Percentiles rank a stretch among this genome's conserved stretches.
Evolutionary conservation across 2,329 filamentous ascomycete species (phyloP).

Genomic region (Colletotrichum tofieldiae): DNA sequence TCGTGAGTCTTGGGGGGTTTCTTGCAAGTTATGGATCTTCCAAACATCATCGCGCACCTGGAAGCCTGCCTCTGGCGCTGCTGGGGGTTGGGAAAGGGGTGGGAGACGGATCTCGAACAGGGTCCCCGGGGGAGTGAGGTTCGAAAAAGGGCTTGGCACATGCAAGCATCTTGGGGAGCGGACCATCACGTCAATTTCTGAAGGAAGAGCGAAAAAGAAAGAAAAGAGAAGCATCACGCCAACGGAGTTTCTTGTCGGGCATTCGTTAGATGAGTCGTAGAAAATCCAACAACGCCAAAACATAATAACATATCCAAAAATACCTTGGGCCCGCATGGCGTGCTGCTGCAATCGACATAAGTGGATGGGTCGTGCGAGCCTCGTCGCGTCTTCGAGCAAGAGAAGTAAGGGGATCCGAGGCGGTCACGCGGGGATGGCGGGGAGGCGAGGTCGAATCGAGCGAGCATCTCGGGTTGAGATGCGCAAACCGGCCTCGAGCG

Average conservation of each 20-base stretch:
- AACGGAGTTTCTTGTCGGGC: not conserved
- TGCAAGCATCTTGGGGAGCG: not conserved
- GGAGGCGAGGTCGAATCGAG: not conserved
- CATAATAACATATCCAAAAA: not conserved
- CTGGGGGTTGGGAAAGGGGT: not conserved
- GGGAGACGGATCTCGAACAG: not conserved
- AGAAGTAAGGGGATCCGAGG: not conserved
- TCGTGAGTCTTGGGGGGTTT: not conserved
- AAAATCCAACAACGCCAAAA: not conserved
- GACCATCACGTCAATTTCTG: not conserved
- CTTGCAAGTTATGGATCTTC: constrained; percentile 18
- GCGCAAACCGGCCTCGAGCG: not conserved
- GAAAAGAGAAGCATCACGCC: not conserved
- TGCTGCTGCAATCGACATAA: not conserved
- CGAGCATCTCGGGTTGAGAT: not conserved
- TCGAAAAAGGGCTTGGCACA: constrained; percentile 10
- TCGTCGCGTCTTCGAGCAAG: not conserved
- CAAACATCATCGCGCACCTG: not conserved
- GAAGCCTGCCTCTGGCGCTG: not conserved
- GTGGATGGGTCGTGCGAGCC: not conserved
- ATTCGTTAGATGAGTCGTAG: constrained; percentile 3
- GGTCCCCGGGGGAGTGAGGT: not conserved
- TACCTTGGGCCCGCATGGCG: not conserved
- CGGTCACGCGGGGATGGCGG: not conserved
- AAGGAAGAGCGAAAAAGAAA: not conserved